Evolutionary conservation across 257 asterid species (phyloP).

Genomic region (Gentiana dahurica): DNA sequence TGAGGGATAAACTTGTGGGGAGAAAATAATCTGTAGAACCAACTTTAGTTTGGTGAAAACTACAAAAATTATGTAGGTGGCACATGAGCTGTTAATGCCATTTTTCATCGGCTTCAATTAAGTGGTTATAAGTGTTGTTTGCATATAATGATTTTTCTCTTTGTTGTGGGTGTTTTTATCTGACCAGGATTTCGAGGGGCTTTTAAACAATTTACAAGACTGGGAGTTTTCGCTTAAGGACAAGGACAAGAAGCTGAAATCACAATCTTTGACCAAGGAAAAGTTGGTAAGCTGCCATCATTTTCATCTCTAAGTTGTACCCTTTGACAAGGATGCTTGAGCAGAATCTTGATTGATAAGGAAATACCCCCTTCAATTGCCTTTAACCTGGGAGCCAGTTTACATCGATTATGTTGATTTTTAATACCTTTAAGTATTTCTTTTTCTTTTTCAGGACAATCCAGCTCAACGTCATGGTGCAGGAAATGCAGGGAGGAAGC

Average conservation of each 20-base stretch:
- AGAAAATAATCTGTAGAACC: no score
- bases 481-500: slow-evolving; percentile 22
- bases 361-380: background rate
- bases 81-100: no score
- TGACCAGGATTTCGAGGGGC: slow-evolving; percentile 68
- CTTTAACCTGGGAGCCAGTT: no score
- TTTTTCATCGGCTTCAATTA: slow-evolving; percentile 1
- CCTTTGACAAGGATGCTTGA: background rate
- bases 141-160: slow-evolving; percentile 7
- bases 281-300: slow-evolving; percentile 32
- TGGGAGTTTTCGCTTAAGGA: slow-evolving; percentile 80
- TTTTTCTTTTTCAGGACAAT: slow-evolving; percentile 18
- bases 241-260: slow-evolving; percentile 62
- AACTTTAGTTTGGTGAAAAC: no score
- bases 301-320: background rate
- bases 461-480: slow-evolving; percentile 24
- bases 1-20: no score
- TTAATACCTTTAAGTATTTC: background rate
- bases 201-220: slow-evolving; percentile 74
- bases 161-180: slow-evolving; percentile 12
- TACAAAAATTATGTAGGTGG: no score
- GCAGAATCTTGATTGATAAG: background rate
- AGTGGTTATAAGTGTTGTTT: background rate
- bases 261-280: slow-evolving; percentile 38
- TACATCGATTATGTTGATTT: background rate